Percentiles rank a stretch among this genome's conserved stretches.
Evolutionary conservation across 306 rosid genomes (phyloP).

Genomic region (Dryas octopetala): DNA sequence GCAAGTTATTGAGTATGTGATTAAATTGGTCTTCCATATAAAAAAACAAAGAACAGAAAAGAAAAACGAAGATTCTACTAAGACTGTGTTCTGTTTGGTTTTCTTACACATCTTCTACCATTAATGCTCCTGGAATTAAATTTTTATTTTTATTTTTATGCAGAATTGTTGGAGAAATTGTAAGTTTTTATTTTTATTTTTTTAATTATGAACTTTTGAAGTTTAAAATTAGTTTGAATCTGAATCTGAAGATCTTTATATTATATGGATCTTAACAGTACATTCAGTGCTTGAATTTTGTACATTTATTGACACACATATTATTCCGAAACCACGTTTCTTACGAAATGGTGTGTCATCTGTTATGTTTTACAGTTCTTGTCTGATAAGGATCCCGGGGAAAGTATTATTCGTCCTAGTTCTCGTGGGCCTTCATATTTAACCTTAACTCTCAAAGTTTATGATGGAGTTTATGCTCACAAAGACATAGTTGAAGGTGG

Average conservation of each 20-base stretch:
- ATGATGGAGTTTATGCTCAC: slow-evolving; percentile 96
- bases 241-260: not conserved
- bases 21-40: not conserved
- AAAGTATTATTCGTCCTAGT: slow-evolving; percentile 93
- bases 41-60: too few species aligned
- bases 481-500: slow-evolving; percentile 97
- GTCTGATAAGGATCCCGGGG: slow-evolving; percentile 95
- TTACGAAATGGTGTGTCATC: not conserved
- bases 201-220: not conserved
- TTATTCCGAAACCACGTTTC: not conserved
- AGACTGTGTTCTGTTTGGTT: not conserved
- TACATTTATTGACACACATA: not conserved
- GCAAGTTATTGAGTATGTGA: not conserved
- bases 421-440: slow-evolving; percentile 89
- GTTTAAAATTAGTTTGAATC: not conserved
- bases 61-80: too few species aligned
- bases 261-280: not conserved
- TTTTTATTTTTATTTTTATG: not conserved
- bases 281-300: not conserved
- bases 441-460: slow-evolving; percentile 89
- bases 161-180: not conserved
- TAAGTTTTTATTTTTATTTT: not conserved
- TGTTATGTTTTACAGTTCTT: slow-evolving; percentile 56
- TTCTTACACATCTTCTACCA: not conserved
- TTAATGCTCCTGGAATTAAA: not conserved